Base-by-base conservation (phyloP, 495 filamentous ascomycete genomes). In the Amphirosellinia nigrospora region DNA sequence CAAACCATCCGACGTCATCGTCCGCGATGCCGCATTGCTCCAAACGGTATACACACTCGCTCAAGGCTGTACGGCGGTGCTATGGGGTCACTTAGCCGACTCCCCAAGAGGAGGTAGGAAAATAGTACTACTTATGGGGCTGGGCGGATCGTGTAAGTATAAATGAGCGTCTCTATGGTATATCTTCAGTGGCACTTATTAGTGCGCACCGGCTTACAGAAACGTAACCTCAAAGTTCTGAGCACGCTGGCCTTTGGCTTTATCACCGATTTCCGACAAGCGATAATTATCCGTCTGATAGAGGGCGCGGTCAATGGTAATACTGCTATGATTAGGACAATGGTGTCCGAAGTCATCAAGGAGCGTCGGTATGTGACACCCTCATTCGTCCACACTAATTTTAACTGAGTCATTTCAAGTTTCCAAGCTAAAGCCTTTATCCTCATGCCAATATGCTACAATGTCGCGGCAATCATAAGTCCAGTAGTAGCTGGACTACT, bases 231-330 rank as follows among this genome's bases (percentile, higher is more conserved):
- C 23, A 64, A 64, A 64, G 84, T 91, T 68, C 64, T 88, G 48
- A 91, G 90, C 4, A 82, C 91, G 39, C 80, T 91, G 32, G 90
- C 89, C 28, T 91, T 92, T 70, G 90, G 90, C 1, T 91, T 91
- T 74, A 83, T 86, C 15, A 83, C 78, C 26, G 86, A 79, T 19
- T 92, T 91, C 67, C 81, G 80, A 73, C 84, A 86, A 75, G 90
- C 89, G 41, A 81, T 90, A 72, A 76, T 87, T 53, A 92, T 89
- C 80, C 83, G 90, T 32, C 84, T 82, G 45, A 79, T 91, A 69
- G 90, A 88, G 43, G 90, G 90, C 30, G 85, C 84, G 4, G 80
- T 91, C 70, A 92, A 92, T 75, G 90, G 90, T 0, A 91, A 89
- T 41, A 87, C 90, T 21, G 89, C 88, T 10, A 89, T 90, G 34